Evolutionary conservation across 805 yeast genomes (phyloP), one percentile per base, ranked within the genome.

Genomic region (Suhomyces prunicola): DNA sequence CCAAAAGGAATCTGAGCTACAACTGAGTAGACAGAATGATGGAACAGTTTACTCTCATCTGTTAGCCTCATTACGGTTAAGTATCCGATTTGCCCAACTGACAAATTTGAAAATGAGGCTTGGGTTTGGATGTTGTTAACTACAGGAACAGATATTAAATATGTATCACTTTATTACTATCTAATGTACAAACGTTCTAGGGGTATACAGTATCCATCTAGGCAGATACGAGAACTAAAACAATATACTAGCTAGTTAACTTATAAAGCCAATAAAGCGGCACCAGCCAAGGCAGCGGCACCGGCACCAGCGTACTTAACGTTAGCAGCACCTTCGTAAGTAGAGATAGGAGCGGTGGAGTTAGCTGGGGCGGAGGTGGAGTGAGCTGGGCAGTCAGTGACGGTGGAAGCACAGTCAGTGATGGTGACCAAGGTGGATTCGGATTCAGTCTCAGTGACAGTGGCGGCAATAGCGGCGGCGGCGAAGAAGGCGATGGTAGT

Each of bases 1-100:
- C 91, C 93, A 5, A 58, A 55, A 0, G 96, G 96, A 4, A 88
- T 77, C 54, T 71, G 67, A 35, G 68, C 69, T 1, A 81, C 83
- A 3, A 79, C 69, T 5, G 75, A 70, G 60, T 83, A 88, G 0
- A 86, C 90, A 0, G 85, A 84, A 44, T 75, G 69, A 60, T 84
- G 83, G 63, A 87, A 87, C 6, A 80, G 79, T 50, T 75, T 71
- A 0, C 81, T 74, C 57, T 83, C 86, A 48, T 82, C 75, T 0
- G 65, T 63, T 19, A 70, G 50, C 44, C 60, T 66, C 55, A 57
- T 53, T 33, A 6, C n/a, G 8, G 36, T n/a, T 15, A n/a, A 33
- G 4, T n/a, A 12, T 33, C 4, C 17, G 17, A n/a, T n/a, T 33
- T 33, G 17, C 17, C 17, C 15, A 33, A 29, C 33, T 29, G 5